Evolutionary conservation across 208 protist genomes (phyloP), one percentile per base, ranked within the genome.

Genomic region (Leishmania amazonensis): DNA sequence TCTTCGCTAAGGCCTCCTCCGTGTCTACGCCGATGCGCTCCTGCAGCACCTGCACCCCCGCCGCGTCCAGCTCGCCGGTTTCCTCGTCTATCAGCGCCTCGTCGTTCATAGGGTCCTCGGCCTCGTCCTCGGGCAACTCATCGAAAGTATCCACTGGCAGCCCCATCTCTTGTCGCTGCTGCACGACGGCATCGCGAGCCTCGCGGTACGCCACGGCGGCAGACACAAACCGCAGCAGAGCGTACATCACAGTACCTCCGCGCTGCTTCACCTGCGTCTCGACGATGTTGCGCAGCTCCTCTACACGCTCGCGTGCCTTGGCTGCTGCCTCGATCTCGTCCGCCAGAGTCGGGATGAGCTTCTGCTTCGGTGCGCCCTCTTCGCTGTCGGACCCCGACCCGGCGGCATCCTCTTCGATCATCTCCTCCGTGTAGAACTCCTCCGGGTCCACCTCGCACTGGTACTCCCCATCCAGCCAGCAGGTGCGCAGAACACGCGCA

Each of bases 121-220:
- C 92, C 49, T 96, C 92, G 35, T 95, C 94, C 78, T 95, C 94
- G 2, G 92, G 92, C 75, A 94, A 45, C 80, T 97, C 94, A 62
- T 87, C 84, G 65, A 21, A 45, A 11, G 79, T 76, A 35, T 92
- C 83, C 28, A 89, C 62, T 11, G 93, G 88, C 53, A 89, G 83
- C 42, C 87, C 86, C 68, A 84, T 75, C 51, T 89, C 86, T 53
- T 88, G 91, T 38, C 91, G 86, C 68, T 85, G 67, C 51, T 68
- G 68, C 19, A 93, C 81, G 79, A 86, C 89, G 38, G 65, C 85
- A 62, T 97, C 94, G 57, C 94, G 92, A 13, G 89, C 88, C 68
- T 84, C 83, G n/a, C 94, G 92, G 85, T 93, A 97, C 17, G 78
- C 89, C 28, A 89, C 89, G 0, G 94, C 94, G 5, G 87, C 87